Evolutionary conservation across 768 basidiomycete genomes (phyloP).

Genomic region (Coprinopsis marcescibilis): DNA sequence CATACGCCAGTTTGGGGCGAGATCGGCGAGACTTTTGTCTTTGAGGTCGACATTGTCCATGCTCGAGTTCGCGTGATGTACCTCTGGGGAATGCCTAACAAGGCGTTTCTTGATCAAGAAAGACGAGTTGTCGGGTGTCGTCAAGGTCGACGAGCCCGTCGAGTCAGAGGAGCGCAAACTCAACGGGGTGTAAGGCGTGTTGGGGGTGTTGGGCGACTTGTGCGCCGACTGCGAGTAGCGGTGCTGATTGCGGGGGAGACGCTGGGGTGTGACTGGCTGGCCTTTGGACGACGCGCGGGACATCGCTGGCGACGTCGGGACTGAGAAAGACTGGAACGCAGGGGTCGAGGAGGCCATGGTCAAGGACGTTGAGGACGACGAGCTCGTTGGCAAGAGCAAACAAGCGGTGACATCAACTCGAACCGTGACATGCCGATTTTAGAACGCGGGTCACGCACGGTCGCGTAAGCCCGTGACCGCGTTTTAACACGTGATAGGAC

Average conservation of each 20-base stretch:
- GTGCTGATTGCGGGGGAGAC: constrained; percentile 41
- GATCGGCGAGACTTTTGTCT: constrained; percentile 51
- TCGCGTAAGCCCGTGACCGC: constrained; percentile 4
- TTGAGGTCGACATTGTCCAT: constrained; percentile 16
- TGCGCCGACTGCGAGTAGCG: constrained; percentile 40
- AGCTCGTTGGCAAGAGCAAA: constrained; percentile 11
- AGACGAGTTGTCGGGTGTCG: constrained; percentile 50
- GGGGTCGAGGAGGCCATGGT: constrained; percentile 12
- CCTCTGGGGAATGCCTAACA: constrained; percentile 39
- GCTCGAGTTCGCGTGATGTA: constrained; percentile 23
- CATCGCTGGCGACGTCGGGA: constrained; percentile 43
- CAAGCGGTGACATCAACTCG: constrained; percentile 7
- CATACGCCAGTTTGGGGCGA: constrained; percentile 66
- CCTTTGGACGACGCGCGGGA: constrained; percentile 31
- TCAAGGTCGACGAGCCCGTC: constrained; percentile 47
- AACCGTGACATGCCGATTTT: constrained; percentile 1
- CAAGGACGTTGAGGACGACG: constrained; percentile 7
- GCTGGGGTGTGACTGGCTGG: constrained; percentile 62
- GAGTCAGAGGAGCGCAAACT: constrained; percentile 54
- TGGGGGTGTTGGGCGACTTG: constrained; percentile 61
- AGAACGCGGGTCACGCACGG: constrained; percentile 8
- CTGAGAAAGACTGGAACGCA: constrained; percentile 29
- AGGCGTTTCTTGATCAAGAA: constrained; percentile 36
- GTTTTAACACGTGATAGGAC: background rate
- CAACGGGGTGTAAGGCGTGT: too few relatives aligned